Conservation (phyloP, 2,329 filamentous ascomycete species). For the Fusarium agapanthi region DNA sequence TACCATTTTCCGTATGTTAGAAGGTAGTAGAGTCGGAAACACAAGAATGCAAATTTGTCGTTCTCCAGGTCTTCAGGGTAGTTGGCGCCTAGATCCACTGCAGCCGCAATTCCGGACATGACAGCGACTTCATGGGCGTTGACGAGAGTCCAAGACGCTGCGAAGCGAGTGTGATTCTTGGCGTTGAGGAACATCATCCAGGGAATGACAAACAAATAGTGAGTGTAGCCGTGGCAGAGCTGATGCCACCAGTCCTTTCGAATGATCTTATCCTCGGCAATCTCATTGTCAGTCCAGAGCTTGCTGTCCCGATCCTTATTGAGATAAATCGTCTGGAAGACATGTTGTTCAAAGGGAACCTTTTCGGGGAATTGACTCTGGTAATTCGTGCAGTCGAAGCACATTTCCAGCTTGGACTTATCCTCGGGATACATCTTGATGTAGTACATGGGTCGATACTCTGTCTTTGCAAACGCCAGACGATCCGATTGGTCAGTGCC, state of each 20-base stretch:
- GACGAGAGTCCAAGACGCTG: conserved; percentile 16
- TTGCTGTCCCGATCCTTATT: conserved; percentile 48
- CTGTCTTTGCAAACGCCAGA: conserved; percentile 16
- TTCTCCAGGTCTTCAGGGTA: conserved; percentile 61
- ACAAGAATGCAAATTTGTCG: conserved; percentile 68
- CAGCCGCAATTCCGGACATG: conserved; percentile 26
- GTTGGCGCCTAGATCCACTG: conserved; percentile 9
- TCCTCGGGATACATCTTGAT: conserved; percentile 32
- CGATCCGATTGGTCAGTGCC: conserved; percentile 15
- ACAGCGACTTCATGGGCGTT: conserved; percentile 15
- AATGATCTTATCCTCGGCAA: conserved; percentile 22
- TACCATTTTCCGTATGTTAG: conserved; percentile 71
- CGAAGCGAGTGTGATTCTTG: conserved; percentile 25
- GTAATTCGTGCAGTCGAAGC: conserved; percentile 28
- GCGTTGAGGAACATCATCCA: conserved; percentile 33
- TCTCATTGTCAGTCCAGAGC: conserved; percentile 21
- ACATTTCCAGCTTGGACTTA: conserved; percentile 29
- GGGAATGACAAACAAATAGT: conserved; percentile 14
- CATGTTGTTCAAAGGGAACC: conserved; percentile 39
- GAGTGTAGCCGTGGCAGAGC: conserved; percentile 18
- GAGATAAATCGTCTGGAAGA: conserved; percentile 63
- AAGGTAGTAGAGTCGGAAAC: conserved; percentile 69
- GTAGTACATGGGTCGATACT: conserved; percentile 32
- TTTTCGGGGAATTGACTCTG: conserved; percentile 31
- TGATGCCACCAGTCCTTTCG: conserved; percentile 34